Evolutionary conservation across 148 eudicot species (phyloP).

Genomic region (Cornus controversa): DNA sequence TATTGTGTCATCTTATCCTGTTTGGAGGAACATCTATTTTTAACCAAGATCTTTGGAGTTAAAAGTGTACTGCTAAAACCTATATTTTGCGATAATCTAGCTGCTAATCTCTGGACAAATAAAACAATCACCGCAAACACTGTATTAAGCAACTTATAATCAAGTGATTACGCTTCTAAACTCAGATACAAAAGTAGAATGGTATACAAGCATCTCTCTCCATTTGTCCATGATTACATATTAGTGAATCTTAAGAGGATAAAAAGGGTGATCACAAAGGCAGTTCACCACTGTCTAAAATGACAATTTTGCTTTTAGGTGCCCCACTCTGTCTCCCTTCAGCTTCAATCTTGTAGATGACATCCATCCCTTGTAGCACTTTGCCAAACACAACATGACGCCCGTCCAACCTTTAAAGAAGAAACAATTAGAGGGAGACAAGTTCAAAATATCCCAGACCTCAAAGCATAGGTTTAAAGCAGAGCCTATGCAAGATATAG

Average conservation of each 20-base stretch:
- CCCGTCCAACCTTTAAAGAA: constrained; percentile 63
- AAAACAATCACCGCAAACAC: not conserved
- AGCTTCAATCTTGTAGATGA: constrained; percentile 70
- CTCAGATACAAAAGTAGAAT: too few species aligned
- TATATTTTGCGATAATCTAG: too few species aligned
- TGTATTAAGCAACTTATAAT: not conserved
- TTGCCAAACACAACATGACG: constrained; percentile 82
- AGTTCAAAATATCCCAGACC: not conserved
- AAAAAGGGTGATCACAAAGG: constrained; percentile 12
- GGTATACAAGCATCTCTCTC: not conserved
- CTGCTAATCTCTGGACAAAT: too few species aligned
- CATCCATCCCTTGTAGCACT: constrained; percentile 78
- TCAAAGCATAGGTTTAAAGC: not conserved
- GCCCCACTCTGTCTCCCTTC: constrained; percentile 49
- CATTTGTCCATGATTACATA: not conserved
- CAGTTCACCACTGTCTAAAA: constrained; percentile 60
- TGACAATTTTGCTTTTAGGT: constrained; percentile 49
- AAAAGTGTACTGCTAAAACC: too few species aligned
- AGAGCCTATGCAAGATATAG: not conserved
- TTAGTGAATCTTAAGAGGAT: not conserved
- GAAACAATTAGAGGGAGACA: not conserved
- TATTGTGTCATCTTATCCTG: too few species aligned
- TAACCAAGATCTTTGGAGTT: too few species aligned
- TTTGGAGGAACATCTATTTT: too few species aligned
- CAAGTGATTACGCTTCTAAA: not conserved